Evolutionary conservation across 2,329 filamentous ascomycete species (phyloP).

Genomic region (Sporothrix humicola): DNA sequence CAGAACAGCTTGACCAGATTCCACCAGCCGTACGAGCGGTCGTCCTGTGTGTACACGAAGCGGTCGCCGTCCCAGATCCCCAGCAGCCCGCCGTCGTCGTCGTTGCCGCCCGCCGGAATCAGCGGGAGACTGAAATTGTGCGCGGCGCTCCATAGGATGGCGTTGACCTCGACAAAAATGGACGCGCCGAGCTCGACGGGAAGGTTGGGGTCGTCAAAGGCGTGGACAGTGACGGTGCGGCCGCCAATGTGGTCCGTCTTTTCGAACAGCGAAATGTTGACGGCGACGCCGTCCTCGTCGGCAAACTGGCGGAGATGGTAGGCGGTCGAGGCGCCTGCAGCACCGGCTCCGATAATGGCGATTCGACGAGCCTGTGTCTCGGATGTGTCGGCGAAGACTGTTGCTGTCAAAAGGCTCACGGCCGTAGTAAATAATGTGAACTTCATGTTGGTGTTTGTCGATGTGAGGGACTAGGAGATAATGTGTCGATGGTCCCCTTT

Average conservation of each 20-base stretch:
- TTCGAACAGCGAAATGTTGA: conserved; percentile 90
- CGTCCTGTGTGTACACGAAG: conserved; percentile 72
- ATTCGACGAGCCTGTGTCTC: not conserved
- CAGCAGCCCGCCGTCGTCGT: conserved; percentile 60
- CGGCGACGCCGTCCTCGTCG: conserved; percentile 58
- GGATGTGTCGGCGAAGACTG: not conserved
- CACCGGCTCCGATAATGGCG: conserved; percentile 69
- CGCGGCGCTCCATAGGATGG: conserved; percentile 77
- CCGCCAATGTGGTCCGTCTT: conserved; percentile 79
- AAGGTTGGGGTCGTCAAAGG: conserved; percentile 68
- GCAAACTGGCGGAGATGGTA: conserved; percentile 81
- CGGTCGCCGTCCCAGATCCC: conserved; percentile 83
- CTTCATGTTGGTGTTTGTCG: not conserved
- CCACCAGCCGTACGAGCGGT: conserved; percentile 73
- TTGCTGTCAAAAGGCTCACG: conserved; percentile 3
- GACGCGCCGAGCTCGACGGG: conserved; percentile 88
- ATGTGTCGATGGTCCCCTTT: not conserved
- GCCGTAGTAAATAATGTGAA: not conserved
- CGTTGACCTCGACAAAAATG: conserved; percentile 87
- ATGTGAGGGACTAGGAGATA: not conserved
- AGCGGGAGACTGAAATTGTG: conserved; percentile 71
- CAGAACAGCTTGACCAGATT: conserved; percentile 78
- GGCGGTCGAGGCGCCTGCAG: conserved; percentile 84
- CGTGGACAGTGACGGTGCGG: conserved; percentile 82
- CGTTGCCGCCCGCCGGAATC: conserved; percentile 43